Evolutionary conservation across 1,284 basidiomycete species (phyloP).

Genomic region (Cystobasidium slooffiae): DNA sequence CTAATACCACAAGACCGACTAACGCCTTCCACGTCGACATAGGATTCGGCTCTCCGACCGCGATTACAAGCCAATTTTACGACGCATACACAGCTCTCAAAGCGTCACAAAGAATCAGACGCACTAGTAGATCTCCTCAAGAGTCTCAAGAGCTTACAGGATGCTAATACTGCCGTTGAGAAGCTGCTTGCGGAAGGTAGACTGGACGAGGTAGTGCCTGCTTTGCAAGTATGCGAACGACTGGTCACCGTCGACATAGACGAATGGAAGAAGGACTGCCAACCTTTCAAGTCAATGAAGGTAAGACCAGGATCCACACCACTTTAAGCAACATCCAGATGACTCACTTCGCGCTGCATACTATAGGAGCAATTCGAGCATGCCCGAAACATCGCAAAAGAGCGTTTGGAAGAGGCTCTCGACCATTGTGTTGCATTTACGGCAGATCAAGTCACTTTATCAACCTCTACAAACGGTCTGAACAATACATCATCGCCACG

Average conservation of each 20-base stretch:
- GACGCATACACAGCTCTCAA: constrained; percentile 12
- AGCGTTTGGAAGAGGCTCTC: constrained; percentile 36
- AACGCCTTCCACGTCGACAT: not conserved
- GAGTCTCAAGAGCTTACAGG: constrained; percentile 21
- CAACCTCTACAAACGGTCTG: not conserved
- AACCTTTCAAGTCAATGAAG: constrained; percentile 19
- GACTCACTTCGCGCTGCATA: not conserved
- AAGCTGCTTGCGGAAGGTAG: constrained; percentile 10
- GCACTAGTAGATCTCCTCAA: constrained; percentile 20
- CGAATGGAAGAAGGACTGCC: constrained; percentile 28
- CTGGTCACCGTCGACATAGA: constrained; percentile 21
- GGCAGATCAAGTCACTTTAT: not conserved
- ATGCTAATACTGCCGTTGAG: not conserved
- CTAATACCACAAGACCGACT: not conserved
- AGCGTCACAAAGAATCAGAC: constrained; percentile 17
- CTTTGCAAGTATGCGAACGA: constrained; percentile 5
- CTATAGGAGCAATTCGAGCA: constrained; percentile 11
- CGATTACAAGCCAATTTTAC: constrained; percentile 11
- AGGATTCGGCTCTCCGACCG: constrained; percentile 26
- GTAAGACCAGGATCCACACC: not conserved
- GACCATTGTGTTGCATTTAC: constrained; percentile 13
- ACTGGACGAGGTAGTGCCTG: constrained; percentile 21
- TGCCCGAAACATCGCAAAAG: constrained; percentile 6
- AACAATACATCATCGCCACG: not conserved
- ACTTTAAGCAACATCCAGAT: not conserved